Evolutionary conservation across 768 basidiomycete species (phyloP).

Genomic region (Lentinula guzmanii): DNA sequence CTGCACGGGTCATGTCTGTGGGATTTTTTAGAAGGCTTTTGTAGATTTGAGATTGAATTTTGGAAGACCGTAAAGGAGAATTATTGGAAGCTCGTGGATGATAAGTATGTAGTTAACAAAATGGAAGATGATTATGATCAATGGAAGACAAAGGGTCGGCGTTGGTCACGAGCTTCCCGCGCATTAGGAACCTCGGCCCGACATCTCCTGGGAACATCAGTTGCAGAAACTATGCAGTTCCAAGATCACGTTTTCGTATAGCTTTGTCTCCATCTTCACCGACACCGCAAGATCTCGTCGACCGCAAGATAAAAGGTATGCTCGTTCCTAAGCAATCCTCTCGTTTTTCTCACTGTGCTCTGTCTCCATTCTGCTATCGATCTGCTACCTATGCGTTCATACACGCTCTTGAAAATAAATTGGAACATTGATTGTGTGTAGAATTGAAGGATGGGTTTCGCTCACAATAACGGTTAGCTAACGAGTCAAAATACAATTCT

Average conservation of each 20-base stretch:
- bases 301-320: neutral
- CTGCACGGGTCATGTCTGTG: neutral
- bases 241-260: neutral
- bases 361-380: neutral
- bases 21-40: neutral
- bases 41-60: neutral
- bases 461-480: constrained; percentile 72
- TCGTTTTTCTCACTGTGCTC: neutral
- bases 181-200: neutral
- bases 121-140: neutral
- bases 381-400: neutral
- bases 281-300: neutral
- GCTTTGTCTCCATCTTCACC: neutral
- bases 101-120: too few relatives aligned
- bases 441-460: constrained; percentile 68
- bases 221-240: neutral
- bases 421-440: constrained; percentile 14
- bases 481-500: neutral
- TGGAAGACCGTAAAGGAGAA: too few relatives aligned
- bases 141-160: neutral
- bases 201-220: neutral
- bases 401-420: neutral
- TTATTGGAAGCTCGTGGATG: too few relatives aligned
- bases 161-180: neutral
- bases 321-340: neutral